Conservation (phyloP, 192 early-diverging fungal species). For the Funneliformis mosseae region DNA sequence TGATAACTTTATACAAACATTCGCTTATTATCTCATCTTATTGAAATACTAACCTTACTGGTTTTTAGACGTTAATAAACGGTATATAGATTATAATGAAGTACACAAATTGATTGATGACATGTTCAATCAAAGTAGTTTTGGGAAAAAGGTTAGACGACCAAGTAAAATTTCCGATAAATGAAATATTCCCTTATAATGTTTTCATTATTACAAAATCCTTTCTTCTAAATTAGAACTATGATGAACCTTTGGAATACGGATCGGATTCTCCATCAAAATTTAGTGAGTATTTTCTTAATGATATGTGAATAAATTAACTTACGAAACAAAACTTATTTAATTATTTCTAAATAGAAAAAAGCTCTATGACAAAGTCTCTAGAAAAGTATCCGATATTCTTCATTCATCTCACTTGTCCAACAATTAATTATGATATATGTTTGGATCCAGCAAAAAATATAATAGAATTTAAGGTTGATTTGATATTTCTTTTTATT, state of each 20-base stretch:
- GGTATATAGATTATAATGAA: conserved; percentile 41
- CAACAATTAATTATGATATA: conserved; percentile 49
- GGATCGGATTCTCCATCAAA: neutral
- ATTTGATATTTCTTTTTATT: neutral
- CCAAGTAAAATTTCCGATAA: neutral
- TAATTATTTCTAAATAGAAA: neutral
- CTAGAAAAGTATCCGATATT: conserved; percentile 55
- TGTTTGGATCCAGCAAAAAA: conserved; percentile 58
- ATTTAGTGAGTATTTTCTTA: neutral
- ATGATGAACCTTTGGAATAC: neutral
- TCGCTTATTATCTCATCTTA: neutral
- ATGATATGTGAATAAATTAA: neutral
- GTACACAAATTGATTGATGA: conserved; percentile 48
- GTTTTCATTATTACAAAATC: neutral
- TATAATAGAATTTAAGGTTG: conserved; percentile 57
- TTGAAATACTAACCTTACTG: neutral
- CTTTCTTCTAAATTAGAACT: neutral
- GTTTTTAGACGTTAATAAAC: conserved; percentile 52
- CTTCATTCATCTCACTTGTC: conserved; percentile 54
- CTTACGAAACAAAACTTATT: neutral
- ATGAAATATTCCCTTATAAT: neutral
- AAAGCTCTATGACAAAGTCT: conserved; percentile 34
- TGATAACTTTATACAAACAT: too few species aligned
- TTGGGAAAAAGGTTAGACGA: conserved; percentile 31
- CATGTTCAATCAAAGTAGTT: conserved; percentile 40